These are phyloP conservation scores for Plasmodium vivax DNA, from an alignment of 169 alveolate genomes.

Conservation along the genomic window DNA sequence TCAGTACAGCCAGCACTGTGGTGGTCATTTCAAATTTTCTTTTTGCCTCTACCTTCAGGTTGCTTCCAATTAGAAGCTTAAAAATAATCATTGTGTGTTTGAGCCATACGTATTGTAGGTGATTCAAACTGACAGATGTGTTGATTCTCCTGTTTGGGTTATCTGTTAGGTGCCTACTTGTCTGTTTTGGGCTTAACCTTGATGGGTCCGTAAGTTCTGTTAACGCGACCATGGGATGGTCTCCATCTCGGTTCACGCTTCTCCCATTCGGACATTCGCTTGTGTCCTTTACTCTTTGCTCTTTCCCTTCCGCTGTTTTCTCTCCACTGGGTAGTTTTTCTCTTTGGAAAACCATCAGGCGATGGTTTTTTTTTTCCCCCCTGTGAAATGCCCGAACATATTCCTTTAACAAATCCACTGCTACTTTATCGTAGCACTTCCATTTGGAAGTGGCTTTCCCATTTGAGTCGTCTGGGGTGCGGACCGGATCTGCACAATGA, in stretches of 20 bases:
- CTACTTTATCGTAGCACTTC: slow-evolving; percentile 24
- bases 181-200: not conserved
- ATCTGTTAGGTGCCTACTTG: not conserved
- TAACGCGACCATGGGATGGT: not conserved
- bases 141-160: not conserved
- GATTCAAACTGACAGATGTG: not conserved
- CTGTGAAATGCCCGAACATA: slow-evolving; percentile 20
- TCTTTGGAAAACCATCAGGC: not conserved
- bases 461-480: not conserved
- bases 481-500: not conserved
- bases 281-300: not conserved
- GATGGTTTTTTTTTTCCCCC: not conserved
- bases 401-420: slow-evolving; percentile 37
- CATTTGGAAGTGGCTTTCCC: not conserved
- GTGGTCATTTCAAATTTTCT: slow-evolving; percentile 19
- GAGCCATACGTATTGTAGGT: slow-evolving; percentile 27
- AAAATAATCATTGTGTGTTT: slow-evolving; percentile 27
- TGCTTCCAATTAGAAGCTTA: slow-evolving; percentile 21
- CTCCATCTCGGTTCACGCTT: not conserved
- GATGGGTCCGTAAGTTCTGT: not conserved
- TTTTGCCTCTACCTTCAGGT: slow-evolving; percentile 24
- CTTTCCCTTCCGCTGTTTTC: not conserved
- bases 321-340: not conserved
- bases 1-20: slow-evolving; percentile 13
- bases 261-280: not conserved